Percentiles rank a stretch among this genome's conserved stretches.
These are phyloP conservation scores for Malus asiatica DNA, from an alignment of 306 rosid genomes.

Conservation along the genomic window DNA sequence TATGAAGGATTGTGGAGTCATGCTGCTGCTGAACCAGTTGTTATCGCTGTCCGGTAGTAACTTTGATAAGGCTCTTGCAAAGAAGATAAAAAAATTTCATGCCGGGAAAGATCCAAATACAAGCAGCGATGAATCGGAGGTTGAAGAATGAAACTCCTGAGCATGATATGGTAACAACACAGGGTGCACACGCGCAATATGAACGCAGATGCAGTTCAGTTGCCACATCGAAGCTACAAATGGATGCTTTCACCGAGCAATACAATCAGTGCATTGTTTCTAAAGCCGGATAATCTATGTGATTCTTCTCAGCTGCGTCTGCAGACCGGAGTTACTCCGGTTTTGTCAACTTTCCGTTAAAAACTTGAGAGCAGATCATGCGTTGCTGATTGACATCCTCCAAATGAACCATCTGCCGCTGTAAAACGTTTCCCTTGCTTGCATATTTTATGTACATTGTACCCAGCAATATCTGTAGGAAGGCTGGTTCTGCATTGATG, in stretches of 20 bases:
- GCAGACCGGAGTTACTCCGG: neutral
- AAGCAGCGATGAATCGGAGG: slow-evolving; percentile 8
- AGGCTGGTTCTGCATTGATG: too few relatives aligned
- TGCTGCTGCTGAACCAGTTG: slow-evolving; percentile 65
- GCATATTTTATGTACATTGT: too few relatives aligned
- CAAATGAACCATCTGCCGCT: neutral
- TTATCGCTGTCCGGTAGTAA: slow-evolving; percentile 50
- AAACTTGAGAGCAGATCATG: neutral
- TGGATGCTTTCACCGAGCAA: slow-evolving; percentile 2
- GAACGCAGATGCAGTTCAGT: neutral
- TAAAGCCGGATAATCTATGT: neutral
- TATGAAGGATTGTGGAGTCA: slow-evolving; percentile 50
- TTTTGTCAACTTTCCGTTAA: neutral
- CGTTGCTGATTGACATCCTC: neutral
- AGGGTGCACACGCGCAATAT: slow-evolving; percentile 1
- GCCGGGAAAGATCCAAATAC: slow-evolving; percentile 13
- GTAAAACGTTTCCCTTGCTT: too few relatives aligned
- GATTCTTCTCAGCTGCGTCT: neutral
- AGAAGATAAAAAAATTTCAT: slow-evolving; percentile 50
- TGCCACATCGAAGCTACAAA: neutral
- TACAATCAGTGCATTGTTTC: neutral
- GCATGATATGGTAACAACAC: slow-evolving; percentile 1
- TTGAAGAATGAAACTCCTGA: slow-evolving; percentile 6
- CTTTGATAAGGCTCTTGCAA: slow-evolving; percentile 40
- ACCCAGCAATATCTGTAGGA: too few relatives aligned